Conservation (phyloP, 2,329 filamentous ascomycete genomes). For the Dactylellina leptospora region DNA sequence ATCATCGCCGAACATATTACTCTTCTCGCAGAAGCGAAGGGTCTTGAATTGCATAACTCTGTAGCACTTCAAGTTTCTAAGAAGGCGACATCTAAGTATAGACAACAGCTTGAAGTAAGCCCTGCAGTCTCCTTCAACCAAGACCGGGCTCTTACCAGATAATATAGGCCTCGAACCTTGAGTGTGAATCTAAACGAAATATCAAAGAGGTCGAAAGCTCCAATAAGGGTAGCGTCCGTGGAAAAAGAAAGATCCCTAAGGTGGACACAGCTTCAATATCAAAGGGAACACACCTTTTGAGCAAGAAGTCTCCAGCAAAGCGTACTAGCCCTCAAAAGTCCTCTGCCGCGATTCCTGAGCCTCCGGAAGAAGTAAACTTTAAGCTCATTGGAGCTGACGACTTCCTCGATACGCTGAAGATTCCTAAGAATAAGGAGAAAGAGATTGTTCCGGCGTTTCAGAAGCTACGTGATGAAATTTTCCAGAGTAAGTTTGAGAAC, state of each 20-base stretch:
- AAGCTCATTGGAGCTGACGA: constrained; percentile 37
- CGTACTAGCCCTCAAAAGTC: not conserved
- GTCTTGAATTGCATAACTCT: constrained; percentile 18
- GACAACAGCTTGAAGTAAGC: constrained; percentile 37
- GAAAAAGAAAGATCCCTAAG: constrained; percentile 37
- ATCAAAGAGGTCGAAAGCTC: constrained; percentile 9
- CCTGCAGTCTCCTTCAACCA: not conserved
- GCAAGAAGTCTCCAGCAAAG: constrained; percentile 2
- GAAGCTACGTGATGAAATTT: constrained; percentile 35
- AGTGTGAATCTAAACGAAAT: constrained; percentile 22
- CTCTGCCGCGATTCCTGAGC: not conserved
- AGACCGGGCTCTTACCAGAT: not conserved
- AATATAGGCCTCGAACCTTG: constrained; percentile 13
- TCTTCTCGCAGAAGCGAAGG: constrained; percentile 32
- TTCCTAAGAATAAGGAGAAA: constrained; percentile 9
- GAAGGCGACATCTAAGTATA: constrained; percentile 30
- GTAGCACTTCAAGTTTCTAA: constrained; percentile 46
- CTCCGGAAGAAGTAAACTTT: constrained; percentile 16
- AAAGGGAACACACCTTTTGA: constrained; percentile 42
- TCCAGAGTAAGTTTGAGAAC: constrained; percentile 16
- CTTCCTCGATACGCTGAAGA: constrained; percentile 28
- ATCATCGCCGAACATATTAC: constrained; percentile 40
- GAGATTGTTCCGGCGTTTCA: constrained; percentile 15
- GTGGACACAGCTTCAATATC: constrained; percentile 33
- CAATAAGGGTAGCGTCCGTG: constrained; percentile 25